phyloP scores from a whole-genome alignment of 345 rosid species.

The Boechera retrofracta region DNA sequence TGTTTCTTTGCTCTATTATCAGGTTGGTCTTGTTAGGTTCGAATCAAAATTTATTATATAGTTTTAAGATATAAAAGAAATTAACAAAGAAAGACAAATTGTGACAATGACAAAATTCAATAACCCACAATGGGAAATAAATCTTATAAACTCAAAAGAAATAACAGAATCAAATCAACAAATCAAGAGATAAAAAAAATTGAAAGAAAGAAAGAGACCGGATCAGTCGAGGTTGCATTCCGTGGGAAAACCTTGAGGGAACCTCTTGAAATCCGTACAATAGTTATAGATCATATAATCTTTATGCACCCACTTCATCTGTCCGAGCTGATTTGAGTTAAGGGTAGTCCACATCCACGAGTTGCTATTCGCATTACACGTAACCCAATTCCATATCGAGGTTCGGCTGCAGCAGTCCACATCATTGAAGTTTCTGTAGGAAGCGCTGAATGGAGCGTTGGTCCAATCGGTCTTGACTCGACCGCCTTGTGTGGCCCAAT shows the following conservation, averaged over 20 bases:
- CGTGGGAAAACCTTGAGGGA: slow-evolving; percentile 53
- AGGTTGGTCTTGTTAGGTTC: not conserved
- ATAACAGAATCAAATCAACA: slow-evolving; percentile 9
- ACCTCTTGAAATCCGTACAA: slow-evolving; percentile 54
- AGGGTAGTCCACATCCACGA: slow-evolving; percentile 55
- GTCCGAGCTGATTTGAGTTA: slow-evolving; percentile 40
- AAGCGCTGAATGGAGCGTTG: slow-evolving; percentile 68
- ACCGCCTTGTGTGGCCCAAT: slow-evolving; percentile 79
- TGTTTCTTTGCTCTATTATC: slow-evolving; percentile 8
- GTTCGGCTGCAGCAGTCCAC: slow-evolving; percentile 52
- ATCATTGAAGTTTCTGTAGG: slow-evolving; percentile 57
- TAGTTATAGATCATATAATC: slow-evolving; percentile 60
- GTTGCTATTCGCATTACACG: slow-evolving; percentile 45
- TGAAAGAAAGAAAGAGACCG: not conserved
- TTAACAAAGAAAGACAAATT: not conserved
- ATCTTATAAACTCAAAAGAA: slow-evolving; percentile 12
- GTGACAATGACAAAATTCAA: not conserved
- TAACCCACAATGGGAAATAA: slow-evolving; percentile 17
- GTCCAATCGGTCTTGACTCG: slow-evolving; percentile 64
- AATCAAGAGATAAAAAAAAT: not conserved
- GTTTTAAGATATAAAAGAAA: not conserved
- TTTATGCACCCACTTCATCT: slow-evolving; percentile 58
- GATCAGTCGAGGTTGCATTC: slow-evolving; percentile 48
- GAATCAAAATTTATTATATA: not conserved
- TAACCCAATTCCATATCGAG: slow-evolving; percentile 45